Conservation (phyloP, 352 stramenopile genomes). For the Blastocystis hominis region DNA sequence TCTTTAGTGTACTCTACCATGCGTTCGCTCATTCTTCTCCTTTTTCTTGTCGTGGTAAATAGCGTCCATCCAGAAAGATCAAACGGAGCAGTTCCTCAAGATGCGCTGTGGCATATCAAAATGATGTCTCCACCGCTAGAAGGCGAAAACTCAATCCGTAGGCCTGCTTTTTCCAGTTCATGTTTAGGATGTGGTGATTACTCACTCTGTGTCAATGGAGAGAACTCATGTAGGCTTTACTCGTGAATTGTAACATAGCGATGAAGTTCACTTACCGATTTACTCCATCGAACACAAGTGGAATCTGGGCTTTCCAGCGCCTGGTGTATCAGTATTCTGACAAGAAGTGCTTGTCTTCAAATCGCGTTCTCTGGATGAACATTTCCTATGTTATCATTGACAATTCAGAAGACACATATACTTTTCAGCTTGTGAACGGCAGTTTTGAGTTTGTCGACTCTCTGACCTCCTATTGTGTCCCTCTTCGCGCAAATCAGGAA, state of each 20-base stretch:
- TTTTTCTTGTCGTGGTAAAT: not conserved
- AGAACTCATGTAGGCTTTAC: not conserved
- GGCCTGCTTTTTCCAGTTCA: not conserved
- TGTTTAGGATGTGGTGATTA: constrained; percentile 24
- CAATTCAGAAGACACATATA: not conserved
- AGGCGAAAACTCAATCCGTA: not conserved
- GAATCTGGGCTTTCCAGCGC: not conserved
- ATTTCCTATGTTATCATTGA: not conserved
- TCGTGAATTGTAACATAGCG: not conserved
- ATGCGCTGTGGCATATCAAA: constrained; percentile 43
- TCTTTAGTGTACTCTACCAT: not conserved
- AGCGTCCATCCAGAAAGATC: not conserved
- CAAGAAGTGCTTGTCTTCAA: not conserved
- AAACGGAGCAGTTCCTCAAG: not conserved
- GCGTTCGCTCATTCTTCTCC: not conserved
- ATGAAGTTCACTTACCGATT: constrained; percentile 5
- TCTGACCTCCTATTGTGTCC: not conserved
- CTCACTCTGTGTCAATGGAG: not conserved
- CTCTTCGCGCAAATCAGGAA: not conserved
- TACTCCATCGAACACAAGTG: not conserved
- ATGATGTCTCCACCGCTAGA: constrained; percentile 42
- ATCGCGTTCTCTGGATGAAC: not conserved
- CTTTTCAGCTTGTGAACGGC: not conserved
- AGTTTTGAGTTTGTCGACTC: not conserved
- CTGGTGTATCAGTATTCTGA: not conserved